Percentiles rank a stretch among this genome's conserved stretches.
phyloP scores from a whole-genome alignment of 108 stramenopile species.

The Schizochytrium sp. region DNA sequence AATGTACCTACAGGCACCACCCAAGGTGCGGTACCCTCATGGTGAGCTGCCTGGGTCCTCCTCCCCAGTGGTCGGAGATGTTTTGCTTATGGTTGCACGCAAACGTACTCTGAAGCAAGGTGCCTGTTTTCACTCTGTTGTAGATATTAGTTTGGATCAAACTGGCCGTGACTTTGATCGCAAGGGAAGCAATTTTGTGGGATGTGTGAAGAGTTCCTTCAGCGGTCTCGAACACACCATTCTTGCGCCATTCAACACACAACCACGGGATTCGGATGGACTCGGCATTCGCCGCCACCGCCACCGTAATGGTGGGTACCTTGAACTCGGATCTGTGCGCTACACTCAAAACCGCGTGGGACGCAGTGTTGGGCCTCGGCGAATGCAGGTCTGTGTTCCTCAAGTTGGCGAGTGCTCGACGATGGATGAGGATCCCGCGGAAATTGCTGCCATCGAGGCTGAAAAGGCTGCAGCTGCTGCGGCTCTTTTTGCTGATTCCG shows the following conservation, averaged over 20 bases:
- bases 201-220: conserved; percentile 15
- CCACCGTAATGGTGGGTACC: neutral
- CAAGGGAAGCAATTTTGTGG: conserved; percentile 27
- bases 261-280: neutral
- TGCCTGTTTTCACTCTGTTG: neutral
- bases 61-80: neutral
- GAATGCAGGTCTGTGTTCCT: conserved; percentile 51
- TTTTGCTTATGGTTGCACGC: conserved; percentile 10
- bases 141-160: conserved; percentile 25
- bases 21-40: conserved; percentile 24
- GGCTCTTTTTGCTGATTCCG: neutral
- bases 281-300: neutral
- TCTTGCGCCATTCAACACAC: conserved; percentile 20
- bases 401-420: conserved; percentile 22
- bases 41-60: neutral
- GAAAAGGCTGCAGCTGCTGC: neutral
- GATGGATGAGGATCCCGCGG: neutral
- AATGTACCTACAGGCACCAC: conserved; percentile 43
- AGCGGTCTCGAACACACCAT: conserved; percentile 22
- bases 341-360: conserved; percentile 40
- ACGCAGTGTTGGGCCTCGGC: conserved; percentile 32
- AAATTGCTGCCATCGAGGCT: neutral
- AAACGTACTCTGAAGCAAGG: conserved; percentile 7
- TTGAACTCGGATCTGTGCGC: conserved; percentile 35
- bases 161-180: conserved; percentile 35